Evolutionary conservation across 129 eudicot species (phyloP), one percentile per base, ranked within the genome.

Genomic region (Sambucus nigra): DNA sequence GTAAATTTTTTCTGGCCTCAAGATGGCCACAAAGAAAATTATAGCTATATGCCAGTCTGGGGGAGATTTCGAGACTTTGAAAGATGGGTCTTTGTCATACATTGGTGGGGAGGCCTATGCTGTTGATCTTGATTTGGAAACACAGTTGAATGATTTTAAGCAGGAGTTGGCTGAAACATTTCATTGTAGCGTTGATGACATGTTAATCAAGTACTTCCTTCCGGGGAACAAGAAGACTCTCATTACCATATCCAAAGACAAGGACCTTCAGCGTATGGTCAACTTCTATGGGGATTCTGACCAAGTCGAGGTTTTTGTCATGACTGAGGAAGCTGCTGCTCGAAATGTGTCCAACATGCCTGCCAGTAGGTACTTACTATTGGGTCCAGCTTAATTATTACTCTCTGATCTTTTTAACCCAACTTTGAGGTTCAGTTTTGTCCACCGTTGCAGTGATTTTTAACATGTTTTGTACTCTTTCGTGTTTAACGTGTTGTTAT

Each of bases 21-120:
- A 66, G 46, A 88, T 88, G 96, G 78, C 79, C 22, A 25, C 76
- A 32, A 85, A 83, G 75, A 88, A 78, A 69, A 67, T 88, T 47
- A 88, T 88, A 59, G 92, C 88, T 31, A 81, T 88, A 56, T 88
- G 97, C 66, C 97, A 88, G 69, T 84, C 97, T 2, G 92, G 92
- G 25, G 97, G 94, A 10, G 80, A 65, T 38, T 88, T 88, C 71
- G 75, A 61, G 55, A 59, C 79, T 0, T 73, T 71, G 47, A 78
- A 55, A 20, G 92, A 88, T 57, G 97, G 97, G 25, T 69, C 80
- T 6, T 60, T 88, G 74, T 59, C 68, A 5, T 88, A 80, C 56
- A 50, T 25, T 26, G 97, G 97, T 47, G 97, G 97, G 59, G 97
- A 88, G 54, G 97, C 95, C 4, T 84, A 80, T 51, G 97, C 94